A percentile compares a stretch with the other conserved stretches of the same genome.
Evolutionary conservation across 1,139 yeast species (phyloP).

Genomic region (Saccharomyces hybrid): DNA sequence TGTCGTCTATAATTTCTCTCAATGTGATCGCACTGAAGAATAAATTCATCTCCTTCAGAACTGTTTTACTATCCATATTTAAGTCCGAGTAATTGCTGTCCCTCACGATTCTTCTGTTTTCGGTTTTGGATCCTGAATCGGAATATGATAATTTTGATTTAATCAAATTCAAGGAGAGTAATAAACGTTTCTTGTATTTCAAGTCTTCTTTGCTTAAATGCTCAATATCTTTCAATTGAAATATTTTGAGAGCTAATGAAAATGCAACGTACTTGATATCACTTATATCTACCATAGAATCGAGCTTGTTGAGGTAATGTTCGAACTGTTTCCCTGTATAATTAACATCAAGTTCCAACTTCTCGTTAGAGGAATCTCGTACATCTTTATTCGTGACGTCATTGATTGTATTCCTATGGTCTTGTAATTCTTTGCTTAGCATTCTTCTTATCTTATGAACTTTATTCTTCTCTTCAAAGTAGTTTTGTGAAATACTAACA

Average conservation of each 20-base stretch:
- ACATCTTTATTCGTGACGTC: not conserved
- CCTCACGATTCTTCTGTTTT: constrained; percentile 21
- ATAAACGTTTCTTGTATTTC: constrained; percentile 30
- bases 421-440: constrained; percentile 32
- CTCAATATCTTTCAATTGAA: constrained; percentile 8
- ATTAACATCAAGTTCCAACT: constrained; percentile 22
- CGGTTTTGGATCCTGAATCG: constrained; percentile 3
- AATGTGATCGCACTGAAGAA: constrained; percentile 15
- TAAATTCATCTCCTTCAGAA: constrained; percentile 13
- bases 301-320: constrained; percentile 19
- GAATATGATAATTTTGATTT: constrained; percentile 28
- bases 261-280: constrained; percentile 17
- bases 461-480: constrained; percentile 66
- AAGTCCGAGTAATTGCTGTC: constrained; percentile 32
- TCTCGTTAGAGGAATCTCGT: constrained; percentile 9
- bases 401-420: constrained; percentile 6
- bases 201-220: constrained; percentile 16
- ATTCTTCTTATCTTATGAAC: constrained; percentile 68
- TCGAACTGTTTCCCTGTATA: constrained; percentile 23
- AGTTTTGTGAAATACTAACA: constrained; percentile 53
- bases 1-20: constrained; percentile 15
- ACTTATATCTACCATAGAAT: constrained; percentile 10
- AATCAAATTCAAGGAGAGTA: constrained; percentile 29
- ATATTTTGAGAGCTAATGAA: constrained; percentile 14
- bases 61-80: constrained; percentile 4